Base-by-base conservation (phyloP, 2,329 filamentous ascomycete genomes). In the Alternaria burnsii region DNA sequence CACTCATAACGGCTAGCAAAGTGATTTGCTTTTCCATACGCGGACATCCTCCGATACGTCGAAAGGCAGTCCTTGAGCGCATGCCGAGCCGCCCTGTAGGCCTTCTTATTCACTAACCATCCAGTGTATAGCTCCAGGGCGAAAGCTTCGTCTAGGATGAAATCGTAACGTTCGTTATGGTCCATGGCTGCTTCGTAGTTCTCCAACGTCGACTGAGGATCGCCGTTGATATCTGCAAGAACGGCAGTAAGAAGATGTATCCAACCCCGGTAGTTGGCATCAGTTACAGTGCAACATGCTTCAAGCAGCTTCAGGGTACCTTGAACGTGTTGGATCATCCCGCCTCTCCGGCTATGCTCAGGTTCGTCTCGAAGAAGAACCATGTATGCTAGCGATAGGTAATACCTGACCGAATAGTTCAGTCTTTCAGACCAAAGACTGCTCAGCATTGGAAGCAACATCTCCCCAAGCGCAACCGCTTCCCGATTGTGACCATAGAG, bases 41-140 rank as follows among this genome's bases (percentile, higher is more conserved):
- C 91, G 3, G 89, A 89, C 52, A 92, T 80, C 59, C 89, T 87
- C 42, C 89, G 84, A 76, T 90, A 94, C 2, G 91, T 82, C 2
- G 86, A 84, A 18, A 92, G 83, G 3, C 88, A 86, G 63, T 93
- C 91, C 32, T 86, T 84, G 16, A 94, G 79, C 0, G 89, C 85
- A n/a, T 88, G 85, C 54, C 89, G 85, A 26, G 91, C 91, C 36
- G 90, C 89, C 62, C 91, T 82, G 40, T 87, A 84, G 4, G 90
- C 88, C 12, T 86, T 85, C 62, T 85, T 83, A 14, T 91, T 83
- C 54, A 91, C 82, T 62, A 93, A 87, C 72, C 88, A 89, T 10
- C 89, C 89, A 2, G 88, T 90, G 80, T 93, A 90, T 30, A 93
- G 81, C 72, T 92, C 91, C 71, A 91, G 90, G 16, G 88, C 87